These are phyloP conservation scores for Leishmania tarentolae DNA, from an alignment of 208 protist genomes.

Conservation along the genomic window DNA sequence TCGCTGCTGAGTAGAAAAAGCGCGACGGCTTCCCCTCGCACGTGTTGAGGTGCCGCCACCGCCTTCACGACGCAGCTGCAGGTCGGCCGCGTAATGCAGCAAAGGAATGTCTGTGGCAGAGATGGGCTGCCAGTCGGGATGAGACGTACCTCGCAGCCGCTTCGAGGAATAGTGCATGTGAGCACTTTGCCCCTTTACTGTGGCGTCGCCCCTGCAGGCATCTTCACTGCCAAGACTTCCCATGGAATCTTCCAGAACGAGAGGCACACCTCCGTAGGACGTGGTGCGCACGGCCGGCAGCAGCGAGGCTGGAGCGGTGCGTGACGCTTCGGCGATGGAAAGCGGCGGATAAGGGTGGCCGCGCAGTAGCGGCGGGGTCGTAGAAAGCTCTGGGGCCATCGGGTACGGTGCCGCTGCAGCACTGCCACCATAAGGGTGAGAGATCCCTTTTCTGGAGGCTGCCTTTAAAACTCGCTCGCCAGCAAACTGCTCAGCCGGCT, in stretches of 20 bases:
- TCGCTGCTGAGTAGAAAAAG: neutral
- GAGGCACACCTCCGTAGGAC: conserved; percentile 26
- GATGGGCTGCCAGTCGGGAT: conserved; percentile 62
- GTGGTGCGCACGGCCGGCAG: conserved; percentile 34
- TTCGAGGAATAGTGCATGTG: neutral
- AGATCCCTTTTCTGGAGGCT: neutral
- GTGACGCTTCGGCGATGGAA: conserved; percentile 29
- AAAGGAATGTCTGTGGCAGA: conserved; percentile 54
- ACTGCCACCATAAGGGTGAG: neutral
- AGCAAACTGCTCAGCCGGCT: conserved; percentile 51
- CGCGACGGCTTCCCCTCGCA: neutral
- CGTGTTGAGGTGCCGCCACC: conserved; percentile 5
- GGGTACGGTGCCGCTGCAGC: neutral
- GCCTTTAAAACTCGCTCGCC: conserved; percentile 44
- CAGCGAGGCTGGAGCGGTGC: conserved; percentile 32
- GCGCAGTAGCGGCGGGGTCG: conserved; percentile 36
- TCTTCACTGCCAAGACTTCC: neutral
- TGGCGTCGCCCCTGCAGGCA: neutral
- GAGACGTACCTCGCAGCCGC: conserved; percentile 7
- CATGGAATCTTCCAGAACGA: neutral
- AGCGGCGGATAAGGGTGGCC: conserved; percentile 37
- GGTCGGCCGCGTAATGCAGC: conserved; percentile 57
- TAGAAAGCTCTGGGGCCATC: neutral
- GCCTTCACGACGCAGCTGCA: conserved; percentile 32
- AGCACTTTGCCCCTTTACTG: neutral